phyloP scores from a whole-genome alignment of 2,329 filamentous ascomycete species.

The Venturia carpophila region DNA sequence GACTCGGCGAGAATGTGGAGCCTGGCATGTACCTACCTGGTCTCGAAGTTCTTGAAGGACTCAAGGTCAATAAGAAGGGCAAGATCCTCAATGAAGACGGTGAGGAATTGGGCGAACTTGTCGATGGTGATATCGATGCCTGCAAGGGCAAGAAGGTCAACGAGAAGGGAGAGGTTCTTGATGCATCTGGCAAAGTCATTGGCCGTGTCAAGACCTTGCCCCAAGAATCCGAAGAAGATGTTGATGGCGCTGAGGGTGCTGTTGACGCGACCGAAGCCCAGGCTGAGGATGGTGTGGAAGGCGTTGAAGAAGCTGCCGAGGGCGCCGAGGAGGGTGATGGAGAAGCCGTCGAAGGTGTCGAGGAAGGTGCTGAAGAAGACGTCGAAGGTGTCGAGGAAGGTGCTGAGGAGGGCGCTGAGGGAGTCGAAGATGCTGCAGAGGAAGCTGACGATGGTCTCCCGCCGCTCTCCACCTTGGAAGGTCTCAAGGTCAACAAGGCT shows the following conservation, averaged over 20 bases:
- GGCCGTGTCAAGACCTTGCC: slow-evolving; percentile 51
- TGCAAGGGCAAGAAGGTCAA: slow-evolving; percentile 60
- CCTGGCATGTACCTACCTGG: slow-evolving; percentile 34
- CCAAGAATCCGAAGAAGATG: slow-evolving; percentile 33
- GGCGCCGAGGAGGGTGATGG: slow-evolving; percentile 28
- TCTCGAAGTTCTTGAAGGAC: slow-evolving; percentile 42
- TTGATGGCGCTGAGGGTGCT: slow-evolving; percentile 25
- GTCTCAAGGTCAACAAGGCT: slow-evolving; percentile 43
- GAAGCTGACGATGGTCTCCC: slow-evolving; percentile 34
- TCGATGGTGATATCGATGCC: slow-evolving; percentile 51
- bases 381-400: slow-evolving; percentile 27
- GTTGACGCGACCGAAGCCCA: slow-evolving; percentile 31
- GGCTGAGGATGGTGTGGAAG: slow-evolving; percentile 26
- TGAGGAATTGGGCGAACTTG: slow-evolving; percentile 46
- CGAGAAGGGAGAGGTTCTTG: slow-evolving; percentile 55
- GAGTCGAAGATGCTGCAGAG: slow-evolving; percentile 26
- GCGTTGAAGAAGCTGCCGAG: slow-evolving; percentile 23
- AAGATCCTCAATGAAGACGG: slow-evolving; percentile 46
- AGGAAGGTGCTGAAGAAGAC: slow-evolving; percentile 24
- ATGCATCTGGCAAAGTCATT: slow-evolving; percentile 55
- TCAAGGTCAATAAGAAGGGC: slow-evolving; percentile 54
- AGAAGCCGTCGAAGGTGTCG: slow-evolving; percentile 32
- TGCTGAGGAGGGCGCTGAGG: slow-evolving; percentile 28
- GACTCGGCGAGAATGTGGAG: slow-evolving; percentile 29
- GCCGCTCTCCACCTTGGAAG: slow-evolving; percentile 43